These are phyloP conservation scores for Glebionis coronaria DNA, from an alignment of 129 eudicot species.

Conservation along the genomic window DNA sequence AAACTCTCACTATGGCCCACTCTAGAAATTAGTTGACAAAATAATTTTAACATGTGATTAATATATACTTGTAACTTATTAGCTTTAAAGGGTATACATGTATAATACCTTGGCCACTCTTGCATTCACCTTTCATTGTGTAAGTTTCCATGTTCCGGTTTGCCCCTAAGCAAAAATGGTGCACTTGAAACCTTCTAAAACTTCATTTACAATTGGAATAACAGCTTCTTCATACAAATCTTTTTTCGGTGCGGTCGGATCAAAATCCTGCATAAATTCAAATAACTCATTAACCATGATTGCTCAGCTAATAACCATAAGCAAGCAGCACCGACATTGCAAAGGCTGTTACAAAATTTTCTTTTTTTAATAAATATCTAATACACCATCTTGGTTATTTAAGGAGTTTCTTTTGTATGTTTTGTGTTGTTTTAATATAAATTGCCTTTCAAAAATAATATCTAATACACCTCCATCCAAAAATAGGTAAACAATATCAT, in stretches of 20 bases:
- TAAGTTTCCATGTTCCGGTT: conserved; percentile 96
- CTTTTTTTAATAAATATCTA: not conserved
- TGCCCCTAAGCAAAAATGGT: conserved; percentile 98
- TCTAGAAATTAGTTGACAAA: conserved; percentile 30
- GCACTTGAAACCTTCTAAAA: conserved; percentile 94
- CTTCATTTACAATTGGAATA: conserved; percentile 90
- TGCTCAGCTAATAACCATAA: not conserved
- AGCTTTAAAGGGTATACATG: not conserved
- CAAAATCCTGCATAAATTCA: too few species aligned
- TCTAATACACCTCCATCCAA: not conserved
- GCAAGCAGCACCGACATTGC: too few species aligned
- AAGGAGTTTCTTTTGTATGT: too few species aligned
- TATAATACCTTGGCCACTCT: conserved; percentile 75
- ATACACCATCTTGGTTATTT: too few species aligned
- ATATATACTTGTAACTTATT: not conserved
- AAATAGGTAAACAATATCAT: not conserved
- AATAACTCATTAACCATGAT: not conserved
- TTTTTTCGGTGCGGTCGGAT: too few species aligned
- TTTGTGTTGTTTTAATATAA: too few species aligned
- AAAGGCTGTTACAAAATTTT: not conserved
- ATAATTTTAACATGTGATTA: not conserved
- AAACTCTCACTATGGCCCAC: conserved; percentile 84
- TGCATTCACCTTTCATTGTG: conserved; percentile 98
- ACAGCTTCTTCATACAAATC: conserved; percentile 91
- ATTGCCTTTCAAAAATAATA: too few species aligned